Base-by-base conservation (phyloP, 148 eudicot species). In the Salicornia ramosissima region DNA sequence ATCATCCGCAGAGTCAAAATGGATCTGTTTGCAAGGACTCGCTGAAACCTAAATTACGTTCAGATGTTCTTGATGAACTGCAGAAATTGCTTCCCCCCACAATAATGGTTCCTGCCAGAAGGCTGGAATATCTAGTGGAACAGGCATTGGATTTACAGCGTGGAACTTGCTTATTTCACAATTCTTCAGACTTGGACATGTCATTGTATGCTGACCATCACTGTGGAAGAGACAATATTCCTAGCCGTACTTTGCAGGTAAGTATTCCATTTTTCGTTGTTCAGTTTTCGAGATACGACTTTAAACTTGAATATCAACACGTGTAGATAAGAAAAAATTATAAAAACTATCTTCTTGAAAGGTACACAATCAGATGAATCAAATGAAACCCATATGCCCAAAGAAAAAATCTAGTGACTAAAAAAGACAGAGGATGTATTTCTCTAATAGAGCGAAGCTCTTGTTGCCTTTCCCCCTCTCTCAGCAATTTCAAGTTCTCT, bases 141-240 rank as follows among this genome's bases (percentile, higher is more conserved):
- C 90, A 85, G 74, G 95, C 91, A 43, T 88, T 91, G 72, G 80
- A 77, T 76, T 74, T 85, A 77, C 95, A 91, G 73, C 81, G 80
- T 46, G 82, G 72, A 33, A 71, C 84, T 60, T 91, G 97, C 64
- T 54, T 74, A 69, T 87, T 80, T 79, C 97, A 88, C 80, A 91
- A 91, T 76, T 79, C 91, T 47, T 80, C 75, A 70, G 86, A 82
- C 74, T 74, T 69, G 63, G 87, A 88, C 51, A 78, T 89, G 75
- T 88, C 97, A 40, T 72, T 91, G 76, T 88, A 82, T 64, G 55
- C 85, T 55, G 92, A 91, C 72, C 97, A 91, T 76, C 83, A 77
- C 45, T 91, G 97, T 85, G 97, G 95, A 67, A 89, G 79, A 79
- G 85, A 80, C 72, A 81, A 79, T 75, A 88, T 91, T 67, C 97